phyloP scores from a whole-genome alignment of 129 eudicot species.

The Ambrosia artemisiifolia region DNA sequence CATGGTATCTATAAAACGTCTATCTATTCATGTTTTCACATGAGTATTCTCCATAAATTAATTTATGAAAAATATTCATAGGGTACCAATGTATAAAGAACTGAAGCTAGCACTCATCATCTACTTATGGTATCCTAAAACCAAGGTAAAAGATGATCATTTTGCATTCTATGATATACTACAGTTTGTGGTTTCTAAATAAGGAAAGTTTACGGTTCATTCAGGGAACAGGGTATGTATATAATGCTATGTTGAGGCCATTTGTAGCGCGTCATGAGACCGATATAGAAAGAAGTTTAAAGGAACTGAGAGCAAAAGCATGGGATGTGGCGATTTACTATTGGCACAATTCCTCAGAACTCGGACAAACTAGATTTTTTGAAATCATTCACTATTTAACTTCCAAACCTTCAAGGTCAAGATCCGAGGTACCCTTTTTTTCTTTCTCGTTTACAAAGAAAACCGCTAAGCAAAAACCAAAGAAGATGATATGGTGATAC shows the following conservation, averaged over 20 bases:
- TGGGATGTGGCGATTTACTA: conserved; percentile 87
- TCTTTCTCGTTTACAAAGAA: conserved; percentile 35
- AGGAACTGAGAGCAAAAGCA: conserved; percentile 61
- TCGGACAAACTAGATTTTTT: conserved; percentile 63
- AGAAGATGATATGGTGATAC: conserved; percentile 31
- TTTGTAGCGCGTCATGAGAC: conserved; percentile 66
- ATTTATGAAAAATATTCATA: conserved; percentile 13
- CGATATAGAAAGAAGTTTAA: conserved; percentile 67
- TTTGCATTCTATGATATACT: background rate
- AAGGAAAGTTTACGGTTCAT: conserved; percentile 9
- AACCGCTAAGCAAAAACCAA: conserved; percentile 29
- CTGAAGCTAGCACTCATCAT: conserved; percentile 80
- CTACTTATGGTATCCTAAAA: conserved; percentile 95
- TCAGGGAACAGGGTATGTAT: conserved; percentile 79
- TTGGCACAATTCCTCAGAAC: conserved; percentile 74
- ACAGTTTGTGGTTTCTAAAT: background rate
- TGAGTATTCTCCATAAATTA: conserved; percentile 2
- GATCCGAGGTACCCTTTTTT: conserved; percentile 51
- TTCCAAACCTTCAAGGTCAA: conserved; percentile 42
- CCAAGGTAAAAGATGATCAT: conserved; percentile 49
- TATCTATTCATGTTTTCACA: background rate
- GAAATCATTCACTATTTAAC: conserved; percentile 54
- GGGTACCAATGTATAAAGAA: conserved; percentile 97
- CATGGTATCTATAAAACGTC: conserved; percentile 52
- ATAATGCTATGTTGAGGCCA: conserved; percentile 67